These are phyloP conservation scores for Endogone sp. DNA, from an alignment of 192 early-diverging fungal species.

Conservation along the genomic window DNA sequence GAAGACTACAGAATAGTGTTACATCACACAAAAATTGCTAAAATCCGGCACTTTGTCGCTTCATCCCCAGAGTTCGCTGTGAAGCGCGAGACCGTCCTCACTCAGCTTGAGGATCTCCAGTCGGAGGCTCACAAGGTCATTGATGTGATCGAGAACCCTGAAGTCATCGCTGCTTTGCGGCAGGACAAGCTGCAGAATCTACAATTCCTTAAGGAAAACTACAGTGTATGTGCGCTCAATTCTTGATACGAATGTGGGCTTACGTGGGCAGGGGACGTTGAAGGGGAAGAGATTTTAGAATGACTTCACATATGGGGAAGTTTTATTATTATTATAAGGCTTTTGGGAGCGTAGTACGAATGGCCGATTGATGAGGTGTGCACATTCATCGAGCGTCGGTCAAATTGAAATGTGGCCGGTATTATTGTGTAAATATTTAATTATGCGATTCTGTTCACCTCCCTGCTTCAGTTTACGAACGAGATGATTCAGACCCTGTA, in stretches of 20 bases:
- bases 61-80: slow-evolving; percentile 48
- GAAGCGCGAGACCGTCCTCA: slow-evolving; percentile 74
- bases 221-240: slow-evolving; percentile 48
- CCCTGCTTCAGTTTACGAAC: slow-evolving; percentile 64
- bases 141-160: slow-evolving; percentile 87
- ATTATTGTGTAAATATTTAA: no score
- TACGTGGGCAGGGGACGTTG: background rate
- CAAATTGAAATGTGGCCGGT: no score
- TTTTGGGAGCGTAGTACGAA: no score
- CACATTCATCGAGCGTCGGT: no score
- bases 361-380: no score
- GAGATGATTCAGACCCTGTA: slow-evolving; percentile 86
- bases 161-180: slow-evolving; percentile 83
- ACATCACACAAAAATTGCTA: no score
- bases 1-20: no score
- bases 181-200: slow-evolving; percentile 94
- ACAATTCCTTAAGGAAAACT: slow-evolving; percentile 82
- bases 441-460: no score
- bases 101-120: slow-evolving; percentile 70
- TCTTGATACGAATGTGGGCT: no score
- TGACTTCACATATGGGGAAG: no score
- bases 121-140: slow-evolving; percentile 77
- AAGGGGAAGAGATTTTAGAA: background rate
- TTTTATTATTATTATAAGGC: no score
- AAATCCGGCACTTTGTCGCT: background rate